Base-by-base conservation (phyloP, 345 rosid species). In the Nasturtium officinale region DNA sequence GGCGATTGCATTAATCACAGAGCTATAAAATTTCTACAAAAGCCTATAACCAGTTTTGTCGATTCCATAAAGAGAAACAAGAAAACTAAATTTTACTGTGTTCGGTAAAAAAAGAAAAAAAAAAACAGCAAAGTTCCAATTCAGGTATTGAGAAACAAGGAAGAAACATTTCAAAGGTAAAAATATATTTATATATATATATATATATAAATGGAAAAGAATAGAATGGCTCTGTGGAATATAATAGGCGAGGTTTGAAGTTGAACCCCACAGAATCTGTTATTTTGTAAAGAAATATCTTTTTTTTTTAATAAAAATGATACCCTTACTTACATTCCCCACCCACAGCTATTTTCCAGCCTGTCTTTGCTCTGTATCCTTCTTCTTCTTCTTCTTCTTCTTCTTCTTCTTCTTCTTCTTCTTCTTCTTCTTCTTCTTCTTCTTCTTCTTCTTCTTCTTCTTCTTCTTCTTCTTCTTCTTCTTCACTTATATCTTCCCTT, bases 291-390 rank as follows among this genome's bases (percentile, higher is more conserved):
- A 15, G 29, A 66, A 48, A 74, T 73, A 73, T 40, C 3, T 56
- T n/a, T 43, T n/a, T n/a, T n/a, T n/a, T n/a, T n/a, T n/a, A n/a
- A n/a, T n/a, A n/a, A n/a, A n/a, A n/a, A n/a, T n/a, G n/a, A n/a
- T n/a, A n/a, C n/a, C n/a, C n/a, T n/a, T n/a, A n/a, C n/a, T n/a
- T 33, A 21, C 58, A 76, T 54, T 47, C 54, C n/a, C n/a, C n/a
- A n/a, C n/a, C n/a, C 71, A 72, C 91, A 86, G 89, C 92, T 83
- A 75, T 73, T 66, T 81, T 85, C 84, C 97, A 91, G 97, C 70
- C 91, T 89, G 96, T 87, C 29, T 29, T 10, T 17, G 43, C 53
- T 59, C 33, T 38, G 2, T 32, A 16, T 54, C 67, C n/a, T n/a
- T n/a, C n/a, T n/a, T n/a, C n/a, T n/a, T n/a, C n/a, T n/a, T n/a